phyloP scores from a whole-genome alignment of 352 stramenopile species.

The Peronospora destructor region DNA sequence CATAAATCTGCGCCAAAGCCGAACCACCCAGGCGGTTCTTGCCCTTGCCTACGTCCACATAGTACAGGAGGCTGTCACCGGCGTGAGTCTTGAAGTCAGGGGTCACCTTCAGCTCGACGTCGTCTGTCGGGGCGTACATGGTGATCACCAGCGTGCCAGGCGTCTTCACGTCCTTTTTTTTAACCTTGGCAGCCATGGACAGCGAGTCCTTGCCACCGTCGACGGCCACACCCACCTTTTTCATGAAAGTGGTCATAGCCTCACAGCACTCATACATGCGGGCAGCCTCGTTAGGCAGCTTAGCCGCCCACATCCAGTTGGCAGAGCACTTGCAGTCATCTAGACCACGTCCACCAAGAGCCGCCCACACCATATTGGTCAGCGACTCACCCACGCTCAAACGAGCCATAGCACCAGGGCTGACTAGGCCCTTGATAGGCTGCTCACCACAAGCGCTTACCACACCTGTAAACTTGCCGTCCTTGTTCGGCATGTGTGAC shows the following conservation, averaged over 20 bases:
- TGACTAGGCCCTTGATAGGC: slow-evolving; percentile 94
- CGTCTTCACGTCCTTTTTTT: slow-evolving; percentile 95
- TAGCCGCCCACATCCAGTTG: slow-evolving; percentile 99
- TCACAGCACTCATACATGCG: slow-evolving; percentile 98
- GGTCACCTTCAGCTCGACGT: slow-evolving; percentile 96
- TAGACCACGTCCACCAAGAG: slow-evolving; percentile 84
- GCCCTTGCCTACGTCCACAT: slow-evolving; percentile 91
- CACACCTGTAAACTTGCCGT: slow-evolving; percentile 88
- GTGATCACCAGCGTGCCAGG: slow-evolving; percentile 96
- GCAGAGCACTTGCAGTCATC: slow-evolving; percentile 96
- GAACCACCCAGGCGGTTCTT: slow-evolving; percentile 92
- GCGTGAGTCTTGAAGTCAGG: slow-evolving; percentile 93
- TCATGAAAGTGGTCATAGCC: slow-evolving; percentile 93
- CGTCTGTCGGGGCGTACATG: slow-evolving; percentile 94
- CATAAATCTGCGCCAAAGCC: slow-evolving; percentile 92
- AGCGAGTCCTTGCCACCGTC: slow-evolving; percentile 99
- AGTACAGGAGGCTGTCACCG: slow-evolving; percentile 84
- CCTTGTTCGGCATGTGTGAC: slow-evolving; percentile 87
- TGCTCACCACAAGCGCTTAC: slow-evolving; percentile 96
- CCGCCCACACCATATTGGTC: slow-evolving; percentile 98
- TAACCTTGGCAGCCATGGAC: slow-evolving; percentile 95
- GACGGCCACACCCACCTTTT: slow-evolving; percentile 93
- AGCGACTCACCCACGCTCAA: slow-evolving; percentile 96
- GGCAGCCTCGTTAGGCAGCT: slow-evolving; percentile 96
- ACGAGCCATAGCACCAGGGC: slow-evolving; percentile 92